Conservation (phyloP, 805 yeast species). For the Candida loeiensis region DNA sequence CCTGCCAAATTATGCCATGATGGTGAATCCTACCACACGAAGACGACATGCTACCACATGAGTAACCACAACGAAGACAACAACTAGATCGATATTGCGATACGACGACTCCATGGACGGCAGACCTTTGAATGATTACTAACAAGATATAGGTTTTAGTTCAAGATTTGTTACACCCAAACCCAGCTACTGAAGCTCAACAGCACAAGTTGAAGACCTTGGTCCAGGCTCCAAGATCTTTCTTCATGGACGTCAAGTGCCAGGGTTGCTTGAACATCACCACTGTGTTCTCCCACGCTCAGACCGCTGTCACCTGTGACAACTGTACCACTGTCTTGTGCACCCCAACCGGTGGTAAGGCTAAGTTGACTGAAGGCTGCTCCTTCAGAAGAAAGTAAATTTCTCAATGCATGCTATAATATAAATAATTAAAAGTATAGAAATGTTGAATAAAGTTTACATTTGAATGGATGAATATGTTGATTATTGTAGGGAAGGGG, state of each 20-base stretch:
- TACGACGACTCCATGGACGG: background rate
- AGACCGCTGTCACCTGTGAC: constrained; percentile 99
- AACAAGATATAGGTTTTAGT: constrained; percentile 73
- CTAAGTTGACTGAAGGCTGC: constrained; percentile 98
- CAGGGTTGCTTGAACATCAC: constrained; percentile 99
- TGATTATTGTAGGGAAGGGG: background rate
- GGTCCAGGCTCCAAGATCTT: constrained; percentile 98
- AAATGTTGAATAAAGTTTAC: constrained; percentile 10
- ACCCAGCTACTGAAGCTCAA: constrained; percentile 93
- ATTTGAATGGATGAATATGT: constrained; percentile 4
- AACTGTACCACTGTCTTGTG: constrained; percentile 97
- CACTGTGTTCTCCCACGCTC: constrained; percentile 99
- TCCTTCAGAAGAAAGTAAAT: constrained; percentile 97
- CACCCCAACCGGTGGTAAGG: constrained; percentile 99
- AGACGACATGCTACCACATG: no score
- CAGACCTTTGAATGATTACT: constrained; percentile 8
- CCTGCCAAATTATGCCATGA: no score
- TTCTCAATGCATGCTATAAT: constrained; percentile 9
- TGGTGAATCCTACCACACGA: no score
- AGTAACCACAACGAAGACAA: no score
- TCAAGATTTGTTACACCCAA: constrained; percentile 98
- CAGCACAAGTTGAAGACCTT: constrained; percentile 96
- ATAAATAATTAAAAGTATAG: constrained; percentile 9
- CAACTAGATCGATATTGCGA: background rate
- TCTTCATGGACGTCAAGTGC: constrained; percentile 99